Conservation (phyloP, 371 early-diverging fungal genomes). For the Mucor racemosus region DNA sequence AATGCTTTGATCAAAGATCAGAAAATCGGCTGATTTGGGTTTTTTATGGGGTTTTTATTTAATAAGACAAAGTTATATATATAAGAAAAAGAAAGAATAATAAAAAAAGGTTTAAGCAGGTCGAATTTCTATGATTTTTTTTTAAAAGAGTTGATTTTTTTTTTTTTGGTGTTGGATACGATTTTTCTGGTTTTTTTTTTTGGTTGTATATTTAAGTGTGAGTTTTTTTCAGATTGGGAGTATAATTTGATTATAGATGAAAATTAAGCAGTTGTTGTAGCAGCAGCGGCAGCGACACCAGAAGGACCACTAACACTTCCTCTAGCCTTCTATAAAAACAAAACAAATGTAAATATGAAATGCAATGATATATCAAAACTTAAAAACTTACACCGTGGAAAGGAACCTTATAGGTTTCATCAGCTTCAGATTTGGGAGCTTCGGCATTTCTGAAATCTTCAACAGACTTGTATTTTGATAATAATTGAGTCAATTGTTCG, state of each 20-base stretch:
- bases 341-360: background rate
- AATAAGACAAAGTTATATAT: background rate
- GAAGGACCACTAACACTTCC: constrained; percentile 52
- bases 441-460: constrained; percentile 75
- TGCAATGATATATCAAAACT: background rate
- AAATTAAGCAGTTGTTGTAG: constrained; percentile 5
- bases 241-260: background rate
- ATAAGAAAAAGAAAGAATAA: background rate
- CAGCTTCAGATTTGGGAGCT: constrained; percentile 31
- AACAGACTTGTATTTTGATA: constrained; percentile 71
- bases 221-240: background rate
- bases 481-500: constrained; percentile 62
- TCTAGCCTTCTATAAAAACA: constrained; percentile 36
- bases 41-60: background rate
- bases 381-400: constrained; percentile 52
- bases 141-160: background rate
- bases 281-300: background rate
- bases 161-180: background rate
- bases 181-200: constrained; percentile 2
- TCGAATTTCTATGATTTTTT: constrained; percentile 7
- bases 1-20: too few relatives aligned
- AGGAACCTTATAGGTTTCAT: constrained; percentile 52
- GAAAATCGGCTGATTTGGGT: too few relatives aligned
- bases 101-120: constrained; percentile 2
- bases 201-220: background rate